Evolutionary conservation across 345 rosid species (phyloP), one percentile per base, ranked within the genome.

Genomic region (Eucalyptus brandiana): DNA sequence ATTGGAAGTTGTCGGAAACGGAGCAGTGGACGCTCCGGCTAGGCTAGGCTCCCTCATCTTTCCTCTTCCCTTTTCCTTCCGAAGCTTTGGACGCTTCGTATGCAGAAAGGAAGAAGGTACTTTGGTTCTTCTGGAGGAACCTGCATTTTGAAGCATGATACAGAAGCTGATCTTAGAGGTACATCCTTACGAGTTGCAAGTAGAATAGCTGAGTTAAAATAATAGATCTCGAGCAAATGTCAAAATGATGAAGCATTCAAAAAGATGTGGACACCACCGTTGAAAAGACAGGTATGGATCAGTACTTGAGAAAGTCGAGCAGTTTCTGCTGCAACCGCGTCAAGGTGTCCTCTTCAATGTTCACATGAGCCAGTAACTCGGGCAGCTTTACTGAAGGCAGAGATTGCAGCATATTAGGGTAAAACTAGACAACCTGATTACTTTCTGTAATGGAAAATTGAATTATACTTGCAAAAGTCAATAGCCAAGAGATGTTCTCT

Each of bases 121-220:
- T 95, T 89, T 98, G 99, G 89, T 98, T 97, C 94, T 98, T 98
- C 93, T 97, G 99, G 92, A 98, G 90, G 91, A 94, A 98, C 93
- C 99, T 97, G 95, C 92, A 87, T 19, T 65, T 24, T 42, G 10
- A 86, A 37, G 69, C 67, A 54, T 6, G 49, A 54, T 4, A 21
- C 47, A 40, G 85, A 76, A 40, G 47, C 85, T 21, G 85, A 76
- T 40, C 85, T 40, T 76, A 76, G 26, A 4, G n/a, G n/a, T 12
- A 32, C 37, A 54, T 54, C 67, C 45, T 34, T 37, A 18, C 14
- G 8, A 26, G n/a, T 21, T 48, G 45, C 60, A 26, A 47, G 34
- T 24, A 56, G 67, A 37, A 26, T 47, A 34, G 69, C 47, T 6
- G 88, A 17, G 51, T 56, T 19, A 50, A n/a, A 67, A 86, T 19